These are phyloP conservation scores for Ceratonia siliqua DNA, from an alignment of 306 rosid species.

Conservation along the genomic window DNA sequence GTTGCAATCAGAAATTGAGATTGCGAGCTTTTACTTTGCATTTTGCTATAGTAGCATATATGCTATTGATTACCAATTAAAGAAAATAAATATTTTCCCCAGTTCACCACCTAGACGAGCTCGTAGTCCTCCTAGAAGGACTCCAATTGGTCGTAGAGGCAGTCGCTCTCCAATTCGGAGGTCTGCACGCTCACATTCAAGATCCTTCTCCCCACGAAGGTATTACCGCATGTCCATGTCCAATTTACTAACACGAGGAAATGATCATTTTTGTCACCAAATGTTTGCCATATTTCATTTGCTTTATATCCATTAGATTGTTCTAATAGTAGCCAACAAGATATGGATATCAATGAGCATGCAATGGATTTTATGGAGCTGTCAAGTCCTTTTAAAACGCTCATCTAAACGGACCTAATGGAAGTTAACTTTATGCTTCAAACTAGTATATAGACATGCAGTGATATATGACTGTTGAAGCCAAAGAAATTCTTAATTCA, in stretches of 20 bases:
- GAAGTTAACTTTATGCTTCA: conserved; percentile 7
- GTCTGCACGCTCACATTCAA: conserved; percentile 70
- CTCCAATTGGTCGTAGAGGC: conserved; percentile 77
- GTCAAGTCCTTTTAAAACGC: neutral
- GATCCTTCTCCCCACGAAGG: conserved; percentile 90
- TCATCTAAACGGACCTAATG: neutral
- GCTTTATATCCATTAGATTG: neutral
- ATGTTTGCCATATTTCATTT: neutral
- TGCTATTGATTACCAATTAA: conserved; percentile 17
- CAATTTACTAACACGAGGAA: neutral
- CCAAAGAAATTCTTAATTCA: conserved; percentile 9
- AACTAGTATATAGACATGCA: neutral
- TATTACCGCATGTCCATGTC: conserved; percentile 28
- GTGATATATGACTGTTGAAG: neutral
- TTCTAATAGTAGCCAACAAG: conserved; percentile 5
- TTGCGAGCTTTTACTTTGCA: conserved; percentile 1
- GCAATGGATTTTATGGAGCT: neutral
- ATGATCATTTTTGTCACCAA: neutral
- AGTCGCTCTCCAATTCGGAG: conserved; percentile 88
- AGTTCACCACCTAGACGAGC: conserved; percentile 83
- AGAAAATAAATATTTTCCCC: conserved; percentile 24
- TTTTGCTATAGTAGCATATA: neutral
- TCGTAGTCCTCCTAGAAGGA: conserved; percentile 95
- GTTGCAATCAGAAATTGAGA: neutral
- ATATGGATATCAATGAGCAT: neutral